Percentiles rank a stretch among this genome's conserved stretches.
Conservation (phyloP, 2,329 filamentous ascomycete genomes). For the Nannizziopsis barbatae region DNA sequence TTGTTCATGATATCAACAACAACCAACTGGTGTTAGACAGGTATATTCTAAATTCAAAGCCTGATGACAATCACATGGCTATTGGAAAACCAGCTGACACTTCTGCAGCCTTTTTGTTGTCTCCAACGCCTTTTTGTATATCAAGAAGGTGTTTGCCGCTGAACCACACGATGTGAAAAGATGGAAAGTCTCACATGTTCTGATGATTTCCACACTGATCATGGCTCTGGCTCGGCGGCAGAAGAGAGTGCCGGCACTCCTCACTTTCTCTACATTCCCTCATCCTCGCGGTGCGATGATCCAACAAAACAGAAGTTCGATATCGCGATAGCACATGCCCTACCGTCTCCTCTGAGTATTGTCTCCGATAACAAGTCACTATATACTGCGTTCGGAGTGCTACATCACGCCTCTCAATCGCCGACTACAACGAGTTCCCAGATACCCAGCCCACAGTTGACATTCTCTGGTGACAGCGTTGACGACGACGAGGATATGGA, state of each 20-base stretch:
- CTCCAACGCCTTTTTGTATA: conserved; percentile 1
- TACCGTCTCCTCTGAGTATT: conserved; percentile 10
- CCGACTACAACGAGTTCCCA: conserved; percentile 10
- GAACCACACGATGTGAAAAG: background rate
- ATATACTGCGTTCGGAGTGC: conserved; percentile 18
- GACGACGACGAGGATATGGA: conserved; percentile 9
- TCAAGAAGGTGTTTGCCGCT: background rate
- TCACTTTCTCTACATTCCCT: conserved; percentile 13
- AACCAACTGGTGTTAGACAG: background rate
- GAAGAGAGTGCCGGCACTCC: conserved; percentile 5
- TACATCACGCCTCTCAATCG: conserved; percentile 13
- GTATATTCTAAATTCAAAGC: background rate
- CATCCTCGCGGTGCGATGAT: conserved; percentile 6
- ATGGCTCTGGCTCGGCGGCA: conserved; percentile 8
- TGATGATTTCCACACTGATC: background rate
- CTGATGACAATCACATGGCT: conserved; percentile 4
- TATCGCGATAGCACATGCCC: conserved; percentile 12
- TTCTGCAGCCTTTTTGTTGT: background rate
- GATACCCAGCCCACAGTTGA: conserved; percentile 7
- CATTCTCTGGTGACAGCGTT: conserved; percentile 5
- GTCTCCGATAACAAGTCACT: conserved; percentile 17
- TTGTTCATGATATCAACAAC: background rate
- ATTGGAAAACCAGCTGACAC: conserved; percentile 1
- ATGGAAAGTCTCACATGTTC: conserved; percentile 16
- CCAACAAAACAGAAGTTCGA: conserved; percentile 6